Conservation (phyloP, 306 rosid genomes). For the Fragaria ananassa region DNA sequence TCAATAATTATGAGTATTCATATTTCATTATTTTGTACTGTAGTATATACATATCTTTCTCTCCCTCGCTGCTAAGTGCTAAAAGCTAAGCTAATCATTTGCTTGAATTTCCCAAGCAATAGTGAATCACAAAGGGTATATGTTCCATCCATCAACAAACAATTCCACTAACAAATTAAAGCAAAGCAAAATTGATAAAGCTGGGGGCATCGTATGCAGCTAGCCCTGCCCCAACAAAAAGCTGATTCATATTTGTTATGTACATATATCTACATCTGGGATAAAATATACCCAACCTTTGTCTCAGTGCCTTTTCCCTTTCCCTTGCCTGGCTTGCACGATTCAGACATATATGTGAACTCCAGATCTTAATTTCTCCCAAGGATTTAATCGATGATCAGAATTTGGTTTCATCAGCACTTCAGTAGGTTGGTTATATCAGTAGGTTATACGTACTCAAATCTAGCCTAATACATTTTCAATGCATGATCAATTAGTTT, state of each 20-base stretch:
- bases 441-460: background rate
- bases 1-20: background rate
- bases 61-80: background rate
- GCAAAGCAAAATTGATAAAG: conserved; percentile 4
- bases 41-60: conserved; percentile 12
- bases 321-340: background rate
- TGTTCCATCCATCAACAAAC: conserved; percentile 61
- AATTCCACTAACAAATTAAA: conserved; percentile 39
- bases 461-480: background rate
- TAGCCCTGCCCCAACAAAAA: conserved; percentile 32
- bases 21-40: background rate
- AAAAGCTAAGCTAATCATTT: conserved; percentile 55
- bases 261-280: conserved; percentile 7
- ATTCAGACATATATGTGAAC: background rate
- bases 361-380: background rate
- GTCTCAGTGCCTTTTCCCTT: background rate
- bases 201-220: conserved; percentile 41
- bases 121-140: conserved; percentile 60
- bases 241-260: conserved; percentile 32
- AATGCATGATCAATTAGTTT: background rate
- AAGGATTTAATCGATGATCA: background rate
- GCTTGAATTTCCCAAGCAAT: conserved; percentile 54
- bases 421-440: background rate
- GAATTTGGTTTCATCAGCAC: background rate
- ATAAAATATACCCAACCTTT: conserved; percentile 7